Evolutionary conservation across 225 moss, liverwort and hornwort genomes (phyloP), one percentile per base, ranked within the genome.

Genomic region (Climacium dendroides): DNA sequence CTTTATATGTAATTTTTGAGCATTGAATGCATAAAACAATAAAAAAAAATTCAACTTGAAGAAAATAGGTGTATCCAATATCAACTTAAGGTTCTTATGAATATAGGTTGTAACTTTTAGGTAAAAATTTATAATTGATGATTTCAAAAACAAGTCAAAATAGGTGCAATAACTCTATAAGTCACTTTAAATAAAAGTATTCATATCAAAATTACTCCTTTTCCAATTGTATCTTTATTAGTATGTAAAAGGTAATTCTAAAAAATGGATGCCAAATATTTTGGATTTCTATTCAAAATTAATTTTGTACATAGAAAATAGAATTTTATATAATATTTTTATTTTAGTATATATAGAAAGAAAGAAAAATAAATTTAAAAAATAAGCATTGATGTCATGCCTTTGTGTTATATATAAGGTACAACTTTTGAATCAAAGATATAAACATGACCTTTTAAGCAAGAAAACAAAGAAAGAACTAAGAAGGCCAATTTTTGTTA

Each of bases 401-500:
- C n/a, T 65, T 35, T 65, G n/a, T 2, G 4, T 66, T 20, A 10
- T 2, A 64, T 7, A 18, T 10, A 32, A 63, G 10, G 9, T 64
- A 34, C 18, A 35, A 65, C 6, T n/a, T 11, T n/a, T n/a, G 19
- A n/a, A 20, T n/a, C 2, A 66, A 35, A n/a, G 6, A n/a, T 65
- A 2, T n/a, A n/a, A n/a, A n/a, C 1, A 66, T n/a, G 6, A 11
- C 2, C 6, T 20, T 20, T 66, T 35, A 35, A 34, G 5, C 5
- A 19, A 35, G 11, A 19, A 10, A 18, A 10, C 2, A 65, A 11
- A 66, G 0, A 20, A 11, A 1, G 1, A 19, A 18, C 11, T 35
- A 0, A 66, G 2, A 19, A 20, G 6, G 2, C 0, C 11, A n/a
- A 20, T 4, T 11, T n/a, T 6, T 16, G 3, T 5, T 35, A 10